Evolutionary conservation across 225 moss, liverwort and hornwort genomes (phyloP).

Genomic region (Pseudisothecium myosuroides): DNA sequence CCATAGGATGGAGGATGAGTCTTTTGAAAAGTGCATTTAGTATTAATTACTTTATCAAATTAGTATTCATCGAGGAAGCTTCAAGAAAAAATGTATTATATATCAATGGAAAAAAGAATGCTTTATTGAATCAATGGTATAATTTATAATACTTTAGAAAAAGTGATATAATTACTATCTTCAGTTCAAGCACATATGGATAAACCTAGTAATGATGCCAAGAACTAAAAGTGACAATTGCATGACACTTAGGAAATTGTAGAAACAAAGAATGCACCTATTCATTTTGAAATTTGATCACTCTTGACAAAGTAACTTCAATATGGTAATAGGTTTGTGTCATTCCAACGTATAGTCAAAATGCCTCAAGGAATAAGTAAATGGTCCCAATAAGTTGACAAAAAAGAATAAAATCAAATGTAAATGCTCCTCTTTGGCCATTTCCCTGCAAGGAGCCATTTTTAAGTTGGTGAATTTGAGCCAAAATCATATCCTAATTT

Average conservation of each 20-base stretch:
- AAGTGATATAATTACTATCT: too few relatives aligned
- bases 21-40: not conserved
- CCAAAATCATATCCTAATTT: not conserved
- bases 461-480: not conserved
- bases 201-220: rapidly evolving
- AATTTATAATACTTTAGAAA: too few relatives aligned
- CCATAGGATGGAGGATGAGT: rapidly evolving
- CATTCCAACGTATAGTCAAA: not conserved
- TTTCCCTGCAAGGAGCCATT: rapidly evolving
- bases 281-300: not conserved
- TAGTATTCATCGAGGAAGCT: not conserved
- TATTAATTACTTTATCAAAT: not conserved
- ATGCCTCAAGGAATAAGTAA: not conserved
- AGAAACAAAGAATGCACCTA: not conserved
- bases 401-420: too few relatives aligned
- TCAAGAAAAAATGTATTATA: not conserved
- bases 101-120: not conserved
- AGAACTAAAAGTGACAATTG: too few relatives aligned
- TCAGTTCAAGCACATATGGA: rapidly evolving
- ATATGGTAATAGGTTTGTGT: rapidly evolving
- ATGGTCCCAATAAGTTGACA: too few relatives aligned
- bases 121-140: not conserved
- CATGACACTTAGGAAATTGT: not conserved
- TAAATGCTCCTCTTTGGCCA: not conserved
- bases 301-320: rapidly evolving